These are phyloP conservation scores for Komagataella pastoris DNA, from an alignment of 805 yeast genomes.

Conservation along the genomic window DNA sequence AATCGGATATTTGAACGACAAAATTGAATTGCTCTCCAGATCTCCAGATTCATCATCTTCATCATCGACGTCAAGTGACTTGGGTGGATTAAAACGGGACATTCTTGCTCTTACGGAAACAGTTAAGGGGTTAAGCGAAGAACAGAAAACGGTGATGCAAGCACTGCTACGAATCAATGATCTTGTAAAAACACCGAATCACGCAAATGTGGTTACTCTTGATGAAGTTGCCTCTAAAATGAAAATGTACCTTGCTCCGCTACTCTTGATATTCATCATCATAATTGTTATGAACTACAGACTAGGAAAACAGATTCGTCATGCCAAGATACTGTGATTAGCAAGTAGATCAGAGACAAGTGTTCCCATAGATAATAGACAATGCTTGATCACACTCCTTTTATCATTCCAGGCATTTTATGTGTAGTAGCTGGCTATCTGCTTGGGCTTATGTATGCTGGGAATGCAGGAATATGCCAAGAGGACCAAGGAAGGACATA, in stretches of 20 bases:
- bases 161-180: background rate
- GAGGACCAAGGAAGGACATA: no score
- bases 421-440: no score
- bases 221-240: slow-evolving; percentile 2
- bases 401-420: no score
- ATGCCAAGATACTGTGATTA: slow-evolving; percentile 36
- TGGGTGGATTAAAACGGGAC: background rate
- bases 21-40: background rate
- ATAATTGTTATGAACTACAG: slow-evolving; percentile 34
- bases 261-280: slow-evolving; percentile 23
- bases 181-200: background rate
- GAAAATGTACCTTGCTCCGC: slow-evolving; percentile 19
- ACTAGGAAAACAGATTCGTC: slow-evolving; percentile 50
- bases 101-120: background rate
- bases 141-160: background rate
- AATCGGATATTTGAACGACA: background rate
- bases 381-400: background rate
- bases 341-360: no score
- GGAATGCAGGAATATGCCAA: no score
- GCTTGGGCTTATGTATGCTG: no score
- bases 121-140: background rate
- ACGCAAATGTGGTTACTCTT: background rate
- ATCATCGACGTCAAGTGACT: background rate
- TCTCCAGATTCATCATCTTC: background rate
- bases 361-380: background rate